Conservation (phyloP, 768 basidiomycete genomes). For the Psilocybe cubensis region DNA sequence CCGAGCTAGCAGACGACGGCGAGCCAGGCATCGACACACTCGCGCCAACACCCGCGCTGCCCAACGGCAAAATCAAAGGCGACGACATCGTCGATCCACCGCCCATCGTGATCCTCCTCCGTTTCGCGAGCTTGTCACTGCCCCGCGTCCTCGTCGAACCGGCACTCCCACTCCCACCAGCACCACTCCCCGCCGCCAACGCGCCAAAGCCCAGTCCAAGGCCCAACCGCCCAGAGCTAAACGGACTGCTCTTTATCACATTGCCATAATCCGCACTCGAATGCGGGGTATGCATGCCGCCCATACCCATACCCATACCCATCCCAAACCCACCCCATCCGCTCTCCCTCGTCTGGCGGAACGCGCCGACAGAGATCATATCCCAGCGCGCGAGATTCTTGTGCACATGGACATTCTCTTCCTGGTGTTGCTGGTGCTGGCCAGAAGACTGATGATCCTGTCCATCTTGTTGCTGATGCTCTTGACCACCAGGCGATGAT, state of each 20-base stretch:
- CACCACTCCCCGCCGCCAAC: not conserved
- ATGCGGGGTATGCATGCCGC: slow-evolving; percentile 20
- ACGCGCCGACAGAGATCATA: slow-evolving; percentile 70
- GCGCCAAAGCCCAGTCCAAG: not conserved
- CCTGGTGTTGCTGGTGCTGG: slow-evolving; percentile 25
- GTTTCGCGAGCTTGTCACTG: slow-evolving; percentile 30
- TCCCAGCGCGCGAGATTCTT: slow-evolving; percentile 73
- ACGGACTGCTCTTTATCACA: slow-evolving; percentile 57
- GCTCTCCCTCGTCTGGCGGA: slow-evolving; percentile 59
- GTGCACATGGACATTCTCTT: slow-evolving; percentile 36
- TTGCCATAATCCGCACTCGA: slow-evolving; percentile 47
- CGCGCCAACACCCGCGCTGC: slow-evolving; percentile 46
- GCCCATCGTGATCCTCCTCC: slow-evolving; percentile 28
- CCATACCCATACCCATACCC: not conserved
- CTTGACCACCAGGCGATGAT: not conserved
- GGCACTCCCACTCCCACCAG: slow-evolving; percentile 2
- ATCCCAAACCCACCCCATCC: slow-evolving; percentile 25
- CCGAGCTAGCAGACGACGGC: slow-evolving; percentile 38
- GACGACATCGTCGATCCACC: slow-evolving; percentile 30
- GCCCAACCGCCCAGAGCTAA: slow-evolving; percentile 39
- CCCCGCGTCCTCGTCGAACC: slow-evolving; percentile 12
- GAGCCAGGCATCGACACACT: slow-evolving; percentile 60
- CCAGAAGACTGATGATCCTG: slow-evolving; percentile 11
- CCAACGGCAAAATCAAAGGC: slow-evolving; percentile 44
- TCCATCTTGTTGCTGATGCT: not conserved